A percentile compares a stretch with the other conserved stretches of the same genome.
phyloP scores from a whole-genome alignment of 1,139 yeast species.

The Taphrina betulina region DNA sequence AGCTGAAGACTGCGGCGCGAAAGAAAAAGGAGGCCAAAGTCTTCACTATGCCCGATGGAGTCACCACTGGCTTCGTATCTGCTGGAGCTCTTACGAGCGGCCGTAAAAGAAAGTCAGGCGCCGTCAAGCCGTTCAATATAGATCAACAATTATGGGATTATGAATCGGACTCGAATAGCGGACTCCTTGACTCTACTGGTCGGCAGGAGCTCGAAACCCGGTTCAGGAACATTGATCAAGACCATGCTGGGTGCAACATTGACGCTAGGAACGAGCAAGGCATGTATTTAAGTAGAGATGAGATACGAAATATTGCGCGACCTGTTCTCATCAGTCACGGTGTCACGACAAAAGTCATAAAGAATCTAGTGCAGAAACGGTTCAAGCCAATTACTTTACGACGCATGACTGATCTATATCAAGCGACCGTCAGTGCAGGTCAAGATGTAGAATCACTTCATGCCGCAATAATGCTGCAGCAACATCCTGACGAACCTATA shows the following conservation, averaged over 20 bases:
- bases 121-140: neutral
- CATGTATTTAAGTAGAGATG: neutral
- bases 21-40: conserved; percentile 45
- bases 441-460: too few relatives aligned
- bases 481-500: neutral
- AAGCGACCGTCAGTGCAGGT: neutral
- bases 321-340: neutral
- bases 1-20: conserved; percentile 23
- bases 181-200: conserved; percentile 24
- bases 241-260: conserved; percentile 13
- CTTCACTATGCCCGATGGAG: conserved; percentile 80
- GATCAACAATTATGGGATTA: conserved; percentile 3
- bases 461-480: neutral
- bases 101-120: conserved; percentile 20
- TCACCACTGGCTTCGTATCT: conserved; percentile 62
- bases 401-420: neutral
- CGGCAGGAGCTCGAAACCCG: conserved; percentile 19
- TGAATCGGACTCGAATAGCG: neutral
- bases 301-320: neutral
- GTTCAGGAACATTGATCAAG: conserved; percentile 13
- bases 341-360: neutral
- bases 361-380: conserved; percentile 5
- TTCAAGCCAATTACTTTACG: neutral
- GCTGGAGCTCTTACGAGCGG: conserved; percentile 45
- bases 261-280: neutral